These are phyloP conservation scores for Cucurbita pepo DNA, from an alignment of 306 rosid genomes.

Conservation along the genomic window DNA sequence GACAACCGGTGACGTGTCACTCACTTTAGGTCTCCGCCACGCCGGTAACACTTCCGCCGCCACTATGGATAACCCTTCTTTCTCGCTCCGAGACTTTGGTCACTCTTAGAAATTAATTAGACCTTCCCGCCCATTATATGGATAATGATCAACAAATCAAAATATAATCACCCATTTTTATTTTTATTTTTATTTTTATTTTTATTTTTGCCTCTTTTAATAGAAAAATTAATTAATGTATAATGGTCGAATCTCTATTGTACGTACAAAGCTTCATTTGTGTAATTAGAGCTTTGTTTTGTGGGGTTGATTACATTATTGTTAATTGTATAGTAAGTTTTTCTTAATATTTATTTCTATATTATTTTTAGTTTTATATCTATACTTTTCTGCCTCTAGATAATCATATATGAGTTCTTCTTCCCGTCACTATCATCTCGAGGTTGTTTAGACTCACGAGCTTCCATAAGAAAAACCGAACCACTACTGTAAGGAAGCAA, in stretches of 20 bases:
- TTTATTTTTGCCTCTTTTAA: neutral
- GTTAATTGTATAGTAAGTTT: constrained; percentile 52
- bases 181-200: neutral
- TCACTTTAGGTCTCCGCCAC: constrained; percentile 42
- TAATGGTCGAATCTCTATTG: neutral
- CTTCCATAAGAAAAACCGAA: no score
- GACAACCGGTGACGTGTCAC: constrained; percentile 51
- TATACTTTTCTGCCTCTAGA: no score
- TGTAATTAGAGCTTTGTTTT: constrained; percentile 8
- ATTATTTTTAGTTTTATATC: neutral
- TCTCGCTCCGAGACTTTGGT: constrained; percentile 46
- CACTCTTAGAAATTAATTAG: constrained; percentile 16
- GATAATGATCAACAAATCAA: neutral
- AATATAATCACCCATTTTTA: neutral
- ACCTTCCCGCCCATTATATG: neutral
- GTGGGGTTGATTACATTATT: constrained; percentile 18
- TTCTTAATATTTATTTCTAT: neutral
- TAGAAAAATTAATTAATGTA: neutral
- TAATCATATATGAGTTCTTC: neutral
- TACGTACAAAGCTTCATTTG: constrained; percentile 8
- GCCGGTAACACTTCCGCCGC: constrained; percentile 11
- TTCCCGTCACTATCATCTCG: no score
- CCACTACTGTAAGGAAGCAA: no score
- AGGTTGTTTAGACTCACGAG: no score
- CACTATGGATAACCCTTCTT: constrained; percentile 22